These are phyloP conservation scores for Penicillium oxalicum DNA, from an alignment of 2,329 filamentous ascomycete species.

Conservation along the genomic window DNA sequence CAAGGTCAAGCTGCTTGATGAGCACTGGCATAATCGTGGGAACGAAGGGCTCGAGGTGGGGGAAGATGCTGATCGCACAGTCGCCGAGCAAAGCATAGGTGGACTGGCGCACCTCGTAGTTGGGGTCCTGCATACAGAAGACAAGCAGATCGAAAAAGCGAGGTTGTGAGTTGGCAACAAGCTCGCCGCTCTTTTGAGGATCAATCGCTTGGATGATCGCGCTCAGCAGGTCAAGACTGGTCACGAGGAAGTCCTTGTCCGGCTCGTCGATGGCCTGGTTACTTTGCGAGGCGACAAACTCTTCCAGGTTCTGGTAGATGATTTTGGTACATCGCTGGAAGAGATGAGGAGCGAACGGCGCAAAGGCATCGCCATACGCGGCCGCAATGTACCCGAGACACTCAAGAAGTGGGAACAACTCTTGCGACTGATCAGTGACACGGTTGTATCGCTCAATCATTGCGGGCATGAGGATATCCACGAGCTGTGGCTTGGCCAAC, in stretches of 20 bases:
- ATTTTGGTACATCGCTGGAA: constrained; percentile 85
- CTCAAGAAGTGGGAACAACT: constrained; percentile 92
- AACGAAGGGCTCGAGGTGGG: constrained; percentile 69
- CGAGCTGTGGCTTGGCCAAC: constrained; percentile 73
- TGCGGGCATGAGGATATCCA: constrained; percentile 83
- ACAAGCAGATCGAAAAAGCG: constrained; percentile 84
- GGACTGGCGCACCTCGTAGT: constrained; percentile 91
- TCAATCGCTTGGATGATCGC: constrained; percentile 88
- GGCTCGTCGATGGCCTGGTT: constrained; percentile 68
- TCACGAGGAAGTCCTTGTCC: constrained; percentile 95
- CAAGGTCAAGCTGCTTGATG: constrained; percentile 81
- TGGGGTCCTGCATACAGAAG: constrained; percentile 85
- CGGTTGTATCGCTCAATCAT: constrained; percentile 82
- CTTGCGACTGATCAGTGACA: constrained; percentile 80
- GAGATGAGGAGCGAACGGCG: constrained; percentile 77
- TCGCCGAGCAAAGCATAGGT: constrained; percentile 92
- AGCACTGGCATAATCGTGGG: constrained; percentile 67
- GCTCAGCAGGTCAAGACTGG: constrained; percentile 86
- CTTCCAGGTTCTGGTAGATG: constrained; percentile 84
- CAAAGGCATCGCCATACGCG: constrained; percentile 74
- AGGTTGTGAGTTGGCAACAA: constrained; percentile 70
- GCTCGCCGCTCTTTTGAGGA: constrained; percentile 62
- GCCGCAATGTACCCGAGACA: constrained; percentile 91
- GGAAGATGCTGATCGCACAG: constrained; percentile 87
- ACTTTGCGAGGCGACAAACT: constrained; percentile 62